Evolutionary conservation across 495 filamentous ascomycete species (phyloP).

Genomic region (Penicillium simplicissimum): DNA sequence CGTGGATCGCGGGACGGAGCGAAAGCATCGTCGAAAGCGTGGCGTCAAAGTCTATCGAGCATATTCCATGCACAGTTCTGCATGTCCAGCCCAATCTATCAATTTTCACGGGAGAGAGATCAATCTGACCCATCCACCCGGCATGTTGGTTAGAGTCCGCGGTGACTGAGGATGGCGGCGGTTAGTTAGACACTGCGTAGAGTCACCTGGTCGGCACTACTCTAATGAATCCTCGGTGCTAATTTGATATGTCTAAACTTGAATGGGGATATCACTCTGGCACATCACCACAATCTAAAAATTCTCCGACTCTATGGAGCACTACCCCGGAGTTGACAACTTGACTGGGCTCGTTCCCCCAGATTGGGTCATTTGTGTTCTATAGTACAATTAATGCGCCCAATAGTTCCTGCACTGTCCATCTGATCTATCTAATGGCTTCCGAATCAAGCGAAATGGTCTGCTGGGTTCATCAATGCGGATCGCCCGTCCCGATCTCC

Average conservation of each 20-base stretch:
- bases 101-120: slow-evolving; percentile 7
- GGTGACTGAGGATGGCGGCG: not conserved
- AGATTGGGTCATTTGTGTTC: not conserved
- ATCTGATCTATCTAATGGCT: slow-evolving; percentile 25
- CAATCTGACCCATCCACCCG: slow-evolving; percentile 30
- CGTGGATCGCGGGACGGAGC: slow-evolving; percentile 26
- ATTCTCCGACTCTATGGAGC: not conserved
- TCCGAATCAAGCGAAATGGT: not conserved
- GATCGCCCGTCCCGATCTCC: slow-evolving; percentile 23
- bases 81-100: slow-evolving; percentile 8
- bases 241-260: not conserved
- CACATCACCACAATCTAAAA: not conserved
- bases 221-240: not conserved
- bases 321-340: slow-evolving; percentile 9
- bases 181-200: not conserved
- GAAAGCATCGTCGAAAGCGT: slow-evolving; percentile 17
- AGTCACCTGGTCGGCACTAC: not conserved
- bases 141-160: slow-evolving; percentile 23
- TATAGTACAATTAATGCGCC: slow-evolving; percentile 17
- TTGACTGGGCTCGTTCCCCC: not conserved
- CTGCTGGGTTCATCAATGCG: slow-evolving; percentile 10
- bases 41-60: slow-evolving; percentile 25
- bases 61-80: slow-evolving; percentile 8
- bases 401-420: slow-evolving; percentile 24
- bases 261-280: not conserved